These are phyloP conservation scores for Trametes meyenii DNA, from an alignment of 768 basidiomycete genomes.

Conservation along the genomic window DNA sequence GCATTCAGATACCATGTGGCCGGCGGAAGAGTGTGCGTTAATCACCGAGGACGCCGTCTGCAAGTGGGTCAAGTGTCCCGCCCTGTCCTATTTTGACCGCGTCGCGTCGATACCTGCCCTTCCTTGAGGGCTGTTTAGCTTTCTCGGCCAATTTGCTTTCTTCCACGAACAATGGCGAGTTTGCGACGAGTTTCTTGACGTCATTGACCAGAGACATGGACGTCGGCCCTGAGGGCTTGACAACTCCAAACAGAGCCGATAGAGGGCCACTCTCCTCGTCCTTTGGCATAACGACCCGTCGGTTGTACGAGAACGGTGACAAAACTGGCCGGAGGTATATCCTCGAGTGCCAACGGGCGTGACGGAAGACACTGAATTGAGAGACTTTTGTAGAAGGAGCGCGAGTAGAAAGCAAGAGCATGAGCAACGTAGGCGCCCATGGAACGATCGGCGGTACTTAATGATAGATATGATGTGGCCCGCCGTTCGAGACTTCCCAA, in stretches of 20 bases:
- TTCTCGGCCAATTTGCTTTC: conserved; percentile 52
- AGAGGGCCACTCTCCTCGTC: conserved; percentile 58
- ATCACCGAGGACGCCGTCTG: conserved; percentile 63
- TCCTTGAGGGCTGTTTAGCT: conserved; percentile 33
- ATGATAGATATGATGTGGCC: too few species aligned
- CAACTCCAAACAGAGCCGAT: conserved; percentile 83
- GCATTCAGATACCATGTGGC: background rate
- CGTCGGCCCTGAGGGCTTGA: conserved; percentile 90
- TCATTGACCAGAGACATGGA: conserved; percentile 91
- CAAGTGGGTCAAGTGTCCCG: conserved; percentile 94
- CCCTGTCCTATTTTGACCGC: conserved; percentile 87
- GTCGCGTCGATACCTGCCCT: conserved; percentile 42
- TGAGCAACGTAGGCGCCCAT: background rate
- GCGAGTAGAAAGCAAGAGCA: conserved; percentile 5
- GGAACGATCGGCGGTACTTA: too few species aligned
- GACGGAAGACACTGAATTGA: background rate
- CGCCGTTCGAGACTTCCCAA: too few species aligned
- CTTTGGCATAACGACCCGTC: conserved; percentile 64
- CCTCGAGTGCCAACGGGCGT: conserved; percentile 1
- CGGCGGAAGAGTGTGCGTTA: background rate
- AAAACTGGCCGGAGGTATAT: background rate
- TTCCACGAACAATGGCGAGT: conserved; percentile 79
- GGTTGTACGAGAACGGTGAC: background rate
- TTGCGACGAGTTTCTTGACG: conserved; percentile 76
- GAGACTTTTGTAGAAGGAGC: background rate